These are phyloP conservation scores for Ceratocystis colombiana DNA, from an alignment of 2,329 filamentous ascomycete genomes.

Conservation along the genomic window DNA sequence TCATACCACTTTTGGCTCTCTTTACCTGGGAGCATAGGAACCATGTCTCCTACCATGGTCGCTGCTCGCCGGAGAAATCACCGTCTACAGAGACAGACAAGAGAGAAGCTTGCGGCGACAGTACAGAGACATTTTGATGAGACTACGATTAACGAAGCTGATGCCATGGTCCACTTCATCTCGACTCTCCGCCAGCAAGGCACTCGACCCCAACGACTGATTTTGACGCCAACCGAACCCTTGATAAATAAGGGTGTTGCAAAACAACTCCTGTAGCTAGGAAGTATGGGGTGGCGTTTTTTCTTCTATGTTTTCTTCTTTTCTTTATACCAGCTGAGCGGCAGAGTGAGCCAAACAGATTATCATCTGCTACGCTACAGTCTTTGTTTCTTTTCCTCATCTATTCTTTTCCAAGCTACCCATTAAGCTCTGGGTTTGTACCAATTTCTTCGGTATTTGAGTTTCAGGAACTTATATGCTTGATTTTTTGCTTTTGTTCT, in stretches of 20 bases:
- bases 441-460: slow-evolving; percentile 15
- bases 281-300: not conserved
- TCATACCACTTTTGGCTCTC: slow-evolving; percentile 53
- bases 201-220: slow-evolving; percentile 21
- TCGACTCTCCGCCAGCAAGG: slow-evolving; percentile 48
- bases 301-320: not conserved
- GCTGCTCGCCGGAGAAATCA: slow-evolving; percentile 42
- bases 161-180: slow-evolving; percentile 69
- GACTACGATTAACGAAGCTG: slow-evolving; percentile 67
- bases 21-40: slow-evolving; percentile 53
- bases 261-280: not conserved
- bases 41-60: slow-evolving; percentile 64
- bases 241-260: slow-evolving; percentile 18
- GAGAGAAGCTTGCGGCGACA: slow-evolving; percentile 59
- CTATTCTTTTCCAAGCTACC: not conserved
- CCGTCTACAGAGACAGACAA: slow-evolving; percentile 45
- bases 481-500: not conserved
- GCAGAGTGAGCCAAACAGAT: slow-evolving; percentile 21
- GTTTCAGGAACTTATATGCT: not conserved
- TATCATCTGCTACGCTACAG: slow-evolving; percentile 19
- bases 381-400: slow-evolving; percentile 17
- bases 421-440: not conserved
- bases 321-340: slow-evolving; percentile 10
- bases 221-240: slow-evolving; percentile 19
- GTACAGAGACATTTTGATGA: slow-evolving; percentile 79